A percentile compares a stretch with the other conserved stretches of the same genome.
Conservation (phyloP, 768 basidiomycete species). For the Pleurotus ostreatus region DNA sequence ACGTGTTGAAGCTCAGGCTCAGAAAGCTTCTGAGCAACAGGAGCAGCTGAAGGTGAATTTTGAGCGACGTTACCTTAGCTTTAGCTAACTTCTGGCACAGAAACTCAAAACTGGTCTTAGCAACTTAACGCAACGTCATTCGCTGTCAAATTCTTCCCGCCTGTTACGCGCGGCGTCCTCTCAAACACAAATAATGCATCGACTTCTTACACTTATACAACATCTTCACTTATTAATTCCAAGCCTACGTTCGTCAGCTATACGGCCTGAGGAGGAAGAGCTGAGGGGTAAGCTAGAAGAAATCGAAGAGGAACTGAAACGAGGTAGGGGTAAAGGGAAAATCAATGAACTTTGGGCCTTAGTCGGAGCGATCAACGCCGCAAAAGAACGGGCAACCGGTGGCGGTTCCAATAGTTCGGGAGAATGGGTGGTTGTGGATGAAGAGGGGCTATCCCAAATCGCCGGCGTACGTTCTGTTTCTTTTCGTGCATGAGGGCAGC, state of each 20-base stretch:
- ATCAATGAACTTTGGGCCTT: slow-evolving; percentile 85
- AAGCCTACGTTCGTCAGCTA: slow-evolving; percentile 65
- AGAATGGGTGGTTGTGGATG: slow-evolving; percentile 85
- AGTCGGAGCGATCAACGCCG: slow-evolving; percentile 67
- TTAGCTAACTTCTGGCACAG: slow-evolving; percentile 20
- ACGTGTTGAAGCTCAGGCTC: slow-evolving; percentile 72
- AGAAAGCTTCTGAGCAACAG: slow-evolving; percentile 62
- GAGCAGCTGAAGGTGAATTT: slow-evolving; percentile 53
- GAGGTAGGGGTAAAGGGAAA: slow-evolving; percentile 56
- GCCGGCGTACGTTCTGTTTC: slow-evolving; percentile 46
- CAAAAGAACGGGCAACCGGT: slow-evolving; percentile 44
- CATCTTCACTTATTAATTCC: slow-evolving; percentile 81
- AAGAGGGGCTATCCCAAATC: slow-evolving; percentile 76
- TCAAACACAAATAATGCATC: slow-evolving; percentile 69
- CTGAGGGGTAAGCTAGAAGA: slow-evolving; percentile 69
- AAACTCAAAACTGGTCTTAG: slow-evolving; percentile 66
- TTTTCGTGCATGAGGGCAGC: background rate
- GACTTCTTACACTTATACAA: slow-evolving; percentile 64
- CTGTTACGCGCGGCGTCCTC: slow-evolving; percentile 56
- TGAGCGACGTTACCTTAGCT: background rate
- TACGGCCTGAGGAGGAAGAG: slow-evolving; percentile 78
- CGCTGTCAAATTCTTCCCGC: slow-evolving; percentile 64
- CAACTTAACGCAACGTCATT: slow-evolving; percentile 56
- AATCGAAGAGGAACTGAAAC: slow-evolving; percentile 67
- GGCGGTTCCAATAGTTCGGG: slow-evolving; percentile 30